phyloP scores from a whole-genome alignment of 2,329 filamentous ascomycete species.

The Fusarium mangiferae region DNA sequence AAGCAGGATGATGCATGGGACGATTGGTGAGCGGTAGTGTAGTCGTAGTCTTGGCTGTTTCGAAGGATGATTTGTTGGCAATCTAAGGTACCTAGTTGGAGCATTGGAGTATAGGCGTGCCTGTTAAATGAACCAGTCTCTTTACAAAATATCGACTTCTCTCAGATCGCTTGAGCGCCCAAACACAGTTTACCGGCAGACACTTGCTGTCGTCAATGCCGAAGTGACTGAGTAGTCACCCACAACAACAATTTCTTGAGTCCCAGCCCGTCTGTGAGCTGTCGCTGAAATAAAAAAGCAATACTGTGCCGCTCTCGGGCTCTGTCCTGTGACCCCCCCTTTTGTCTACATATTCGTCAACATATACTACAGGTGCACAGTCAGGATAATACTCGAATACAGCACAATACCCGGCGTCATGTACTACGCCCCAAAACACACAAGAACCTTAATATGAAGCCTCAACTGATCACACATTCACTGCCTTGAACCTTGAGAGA shows the following conservation, averaged over 20 bases:
- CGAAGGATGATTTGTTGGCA: conserved; percentile 13
- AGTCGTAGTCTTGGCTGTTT: background rate
- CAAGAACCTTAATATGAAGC: background rate
- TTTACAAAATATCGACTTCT: conserved; percentile 14
- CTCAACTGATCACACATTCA: background rate
- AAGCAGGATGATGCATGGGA: conserved; percentile 71
- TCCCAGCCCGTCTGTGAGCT: background rate
- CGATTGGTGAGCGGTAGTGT: conserved; percentile 61
- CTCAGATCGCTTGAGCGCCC: conserved; percentile 16
- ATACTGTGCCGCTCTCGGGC: background rate
- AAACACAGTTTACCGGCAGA: conserved; percentile 10
- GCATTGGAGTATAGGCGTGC: conserved; percentile 45
- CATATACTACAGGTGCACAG: background rate
- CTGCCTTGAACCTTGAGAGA: background rate
- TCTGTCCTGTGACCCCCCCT: background rate
- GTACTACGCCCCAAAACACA: background rate
- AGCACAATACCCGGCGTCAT: background rate
- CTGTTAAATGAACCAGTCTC: conserved; percentile 33
- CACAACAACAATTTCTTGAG: background rate
- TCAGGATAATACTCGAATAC: background rate
- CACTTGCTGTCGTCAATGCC: too few species aligned
- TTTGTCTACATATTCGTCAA: background rate
- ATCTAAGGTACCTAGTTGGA: conserved; percentile 37
- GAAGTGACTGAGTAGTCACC: background rate
- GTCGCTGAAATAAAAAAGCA: background rate